A percentile compares a stretch with the other conserved stretches of the same genome.
Evolutionary conservation across 345 rosid species (phyloP).

Genomic region (Mallotus nudiflorus): DNA sequence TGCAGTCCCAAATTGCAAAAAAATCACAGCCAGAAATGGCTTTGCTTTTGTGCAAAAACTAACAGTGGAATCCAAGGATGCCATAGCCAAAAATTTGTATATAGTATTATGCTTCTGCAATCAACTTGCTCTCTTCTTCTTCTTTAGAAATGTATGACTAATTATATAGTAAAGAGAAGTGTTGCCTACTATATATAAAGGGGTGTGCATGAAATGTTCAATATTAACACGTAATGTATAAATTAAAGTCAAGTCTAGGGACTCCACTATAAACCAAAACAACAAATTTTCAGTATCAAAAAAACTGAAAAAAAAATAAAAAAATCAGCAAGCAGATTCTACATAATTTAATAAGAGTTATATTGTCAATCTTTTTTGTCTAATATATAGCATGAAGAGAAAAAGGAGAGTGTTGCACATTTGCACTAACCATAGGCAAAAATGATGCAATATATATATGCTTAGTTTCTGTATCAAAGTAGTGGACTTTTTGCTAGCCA

Average conservation of each 20-base stretch:
- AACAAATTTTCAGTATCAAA: neutral
- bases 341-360: neutral
- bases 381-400: too few species aligned
- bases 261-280: conserved; percentile 30
- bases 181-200: conserved; percentile 12
- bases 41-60: conserved; percentile 22
- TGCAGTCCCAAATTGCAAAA: conserved; percentile 58
- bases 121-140: neutral
- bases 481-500: too few species aligned
- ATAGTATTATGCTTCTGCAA: too few species aligned
- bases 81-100: neutral
- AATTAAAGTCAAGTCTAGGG: conserved; percentile 22
- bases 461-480: too few species aligned
- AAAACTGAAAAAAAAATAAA: neutral
- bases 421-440: too few species aligned
- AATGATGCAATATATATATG: neutral
- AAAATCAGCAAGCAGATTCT: conserved; percentile 1
- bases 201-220: neutral
- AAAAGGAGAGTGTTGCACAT: too few species aligned
- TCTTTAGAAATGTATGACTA: neutral
- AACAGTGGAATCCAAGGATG: neutral
- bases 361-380: neutral
- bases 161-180: neutral
- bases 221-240: conserved; percentile 21
- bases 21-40: conserved; percentile 54